These are phyloP conservation scores for Sistotremastrum niveocremeum DNA, from an alignment of 768 basidiomycete species.

Conservation along the genomic window DNA sequence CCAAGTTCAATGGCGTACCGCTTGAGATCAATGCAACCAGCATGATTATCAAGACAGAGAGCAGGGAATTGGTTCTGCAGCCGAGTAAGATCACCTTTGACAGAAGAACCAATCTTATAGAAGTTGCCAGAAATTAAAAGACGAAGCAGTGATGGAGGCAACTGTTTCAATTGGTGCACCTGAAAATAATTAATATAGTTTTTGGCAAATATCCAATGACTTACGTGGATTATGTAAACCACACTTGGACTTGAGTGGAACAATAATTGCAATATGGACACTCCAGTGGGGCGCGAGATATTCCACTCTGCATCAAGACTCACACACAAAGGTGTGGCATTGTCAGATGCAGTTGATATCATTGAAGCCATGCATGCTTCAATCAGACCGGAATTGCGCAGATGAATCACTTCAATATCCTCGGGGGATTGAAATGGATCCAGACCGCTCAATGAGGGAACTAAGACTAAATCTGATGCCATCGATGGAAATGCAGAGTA, in stretches of 20 bases:
- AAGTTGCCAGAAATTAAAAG: conserved; percentile 2
- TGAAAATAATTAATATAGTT: not conserved
- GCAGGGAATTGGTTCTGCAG: conserved; percentile 7
- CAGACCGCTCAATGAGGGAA: no score
- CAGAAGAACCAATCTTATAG: conserved; percentile 5
- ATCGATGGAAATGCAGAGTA: conserved; percentile 4
- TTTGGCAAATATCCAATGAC: not conserved
- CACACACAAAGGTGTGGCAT: no score
- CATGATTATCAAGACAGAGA: not conserved
- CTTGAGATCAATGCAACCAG: conserved; percentile 8
- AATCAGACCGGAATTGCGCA: no score
- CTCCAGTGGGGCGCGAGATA: conserved; percentile 6
- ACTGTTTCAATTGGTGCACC: conserved; percentile 1
- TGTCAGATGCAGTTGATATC: no score
- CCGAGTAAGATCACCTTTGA: conserved; percentile 10
- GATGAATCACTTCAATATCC: no score
- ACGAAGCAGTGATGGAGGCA: conserved; percentile 3
- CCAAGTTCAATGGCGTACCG: conserved; percentile 4
- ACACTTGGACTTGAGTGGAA: conserved; percentile 3
- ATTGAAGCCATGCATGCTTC: no score
- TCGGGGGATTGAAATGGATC: no score
- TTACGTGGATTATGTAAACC: conserved; percentile 5
- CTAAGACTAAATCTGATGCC: not conserved
- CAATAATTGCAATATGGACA: conserved; percentile 8
- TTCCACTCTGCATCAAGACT: no score